Evolutionary conservation across 306 rosid species (phyloP).

Genomic region (Inga laurina): DNA sequence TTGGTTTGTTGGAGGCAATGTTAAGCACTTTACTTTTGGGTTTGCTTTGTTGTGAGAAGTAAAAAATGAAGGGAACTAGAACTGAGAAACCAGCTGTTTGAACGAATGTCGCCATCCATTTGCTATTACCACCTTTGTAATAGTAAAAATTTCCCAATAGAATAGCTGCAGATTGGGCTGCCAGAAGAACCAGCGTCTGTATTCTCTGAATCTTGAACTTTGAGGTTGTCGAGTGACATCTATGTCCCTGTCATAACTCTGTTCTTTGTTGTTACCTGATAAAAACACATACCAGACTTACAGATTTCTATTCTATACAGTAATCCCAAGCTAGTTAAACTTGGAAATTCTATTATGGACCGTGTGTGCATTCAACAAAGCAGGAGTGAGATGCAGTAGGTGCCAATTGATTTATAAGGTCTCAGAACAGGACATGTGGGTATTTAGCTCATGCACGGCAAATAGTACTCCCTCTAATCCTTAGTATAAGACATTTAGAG

Average conservation of each 20-base stretch:
- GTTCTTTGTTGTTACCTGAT: constrained; percentile 32
- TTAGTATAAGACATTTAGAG: too few species aligned
- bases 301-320: not conserved
- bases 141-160: constrained; percentile 59
- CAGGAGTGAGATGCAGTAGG: not conserved
- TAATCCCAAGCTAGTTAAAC: constrained; percentile 4
- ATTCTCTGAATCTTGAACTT: constrained; percentile 26
- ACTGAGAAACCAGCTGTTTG: constrained; percentile 69
- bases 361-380: too few species aligned
- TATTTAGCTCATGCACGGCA: not conserved
- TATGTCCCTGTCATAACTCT: constrained; percentile 8
- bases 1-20: constrained; percentile 27
- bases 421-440: not conserved
- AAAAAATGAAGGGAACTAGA: constrained; percentile 47
- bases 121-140: constrained; percentile 65
- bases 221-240: constrained; percentile 12
- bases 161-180: constrained; percentile 57
- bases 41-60: constrained; percentile 30
- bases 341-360: not conserved
- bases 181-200: constrained; percentile 54
- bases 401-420: not conserved
- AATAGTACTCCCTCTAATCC: not conserved
- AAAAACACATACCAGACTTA: not conserved
- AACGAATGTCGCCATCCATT: constrained; percentile 73
- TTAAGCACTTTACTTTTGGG: not conserved